Evolutionary conservation across 345 rosid genomes (phyloP), one percentile per base, ranked within the genome.

Genomic region (Salix udensis): DNA sequence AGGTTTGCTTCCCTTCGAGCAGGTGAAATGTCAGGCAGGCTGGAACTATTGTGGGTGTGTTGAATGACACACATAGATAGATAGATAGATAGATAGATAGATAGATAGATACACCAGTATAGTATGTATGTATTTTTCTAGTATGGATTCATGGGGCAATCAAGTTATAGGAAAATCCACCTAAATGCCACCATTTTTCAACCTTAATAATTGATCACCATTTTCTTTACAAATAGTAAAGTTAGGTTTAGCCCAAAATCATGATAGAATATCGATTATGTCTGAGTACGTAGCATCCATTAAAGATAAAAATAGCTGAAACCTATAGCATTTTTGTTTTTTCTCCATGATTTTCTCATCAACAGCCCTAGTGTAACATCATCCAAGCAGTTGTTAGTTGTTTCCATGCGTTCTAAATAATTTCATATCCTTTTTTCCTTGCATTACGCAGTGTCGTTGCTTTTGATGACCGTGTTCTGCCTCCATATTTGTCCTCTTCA

Each of bases 101-200:
- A 30, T 2, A 30, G 31, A 30, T 30, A 30, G 31, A 30, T 30
- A 30, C 31, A 30, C 3, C 2, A 30, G 31, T 31, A 31, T 31
- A 30, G 31, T 31, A 31, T 31, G 4, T 31, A 31, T 31, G 34
- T 31, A 31, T 34, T 34, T 34, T 5, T 5, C 34, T 31, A 31
- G 34, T 34, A 34, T 34, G 36, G 36, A 34, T 5, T 34, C 36
- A 4, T 34, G 36, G 36, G 6, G 6, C 39, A 30, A 71, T 48
- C 26, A 31, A 71, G 64, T 50, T 31, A n/a, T 62, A 50, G 64
- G 26, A 52, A 71, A 28, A 42, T 71, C 52, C 67, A 60, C 76
- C 37, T 24, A 60, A 60, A 26, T 73, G 37, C 68, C 68, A 58
- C 68, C 67, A 40, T 61, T 61, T 24, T 48, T 62, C 31, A 61